Conservation (phyloP, 768 basidiomycete genomes). For the Tricholoma terreum region DNA sequence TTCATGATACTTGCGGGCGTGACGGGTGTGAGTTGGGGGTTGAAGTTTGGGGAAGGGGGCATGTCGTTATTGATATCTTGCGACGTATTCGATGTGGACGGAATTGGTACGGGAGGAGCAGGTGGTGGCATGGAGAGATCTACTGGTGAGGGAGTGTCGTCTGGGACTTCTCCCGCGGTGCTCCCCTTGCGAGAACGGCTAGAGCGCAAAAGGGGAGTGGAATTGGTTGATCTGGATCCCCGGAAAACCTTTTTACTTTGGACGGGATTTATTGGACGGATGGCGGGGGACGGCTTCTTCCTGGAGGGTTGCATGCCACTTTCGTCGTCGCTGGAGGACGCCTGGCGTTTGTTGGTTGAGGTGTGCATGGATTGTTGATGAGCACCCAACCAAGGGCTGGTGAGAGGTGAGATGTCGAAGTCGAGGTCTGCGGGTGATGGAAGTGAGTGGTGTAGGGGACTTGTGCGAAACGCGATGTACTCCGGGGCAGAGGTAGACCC, state of each 20-base stretch:
- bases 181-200: slow-evolving; percentile 42
- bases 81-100: slow-evolving; percentile 4
- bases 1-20: slow-evolving; percentile 95
- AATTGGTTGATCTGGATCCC: slow-evolving; percentile 53
- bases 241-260: slow-evolving; percentile 23
- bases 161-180: slow-evolving; percentile 35
- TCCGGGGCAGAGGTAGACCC: slow-evolving; percentile 67
- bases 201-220: slow-evolving; percentile 55
- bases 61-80: neutral
- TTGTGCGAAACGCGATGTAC: slow-evolving; percentile 64
- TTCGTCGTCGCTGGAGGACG: slow-evolving; percentile 59
- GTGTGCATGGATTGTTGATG: slow-evolving; percentile 34
- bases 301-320: slow-evolving; percentile 36
- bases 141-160: slow-evolving; percentile 81
- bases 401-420: slow-evolving; percentile 74
- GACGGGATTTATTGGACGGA: slow-evolving; percentile 33
- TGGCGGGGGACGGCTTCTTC: slow-evolving; percentile 55
- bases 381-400: slow-evolving; percentile 78
- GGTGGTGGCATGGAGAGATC: slow-evolving; percentile 90
- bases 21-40: slow-evolving; percentile 59
- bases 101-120: slow-evolving; percentile 44
- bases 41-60: slow-evolving; percentile 17
- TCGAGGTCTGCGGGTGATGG: slow-evolving; percentile 55
- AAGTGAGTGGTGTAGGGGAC: slow-evolving; percentile 29
- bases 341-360: slow-evolving; percentile 47